phyloP scores from a whole-genome alignment of 108 stramenopile species.

The Epithemia pelagica region DNA sequence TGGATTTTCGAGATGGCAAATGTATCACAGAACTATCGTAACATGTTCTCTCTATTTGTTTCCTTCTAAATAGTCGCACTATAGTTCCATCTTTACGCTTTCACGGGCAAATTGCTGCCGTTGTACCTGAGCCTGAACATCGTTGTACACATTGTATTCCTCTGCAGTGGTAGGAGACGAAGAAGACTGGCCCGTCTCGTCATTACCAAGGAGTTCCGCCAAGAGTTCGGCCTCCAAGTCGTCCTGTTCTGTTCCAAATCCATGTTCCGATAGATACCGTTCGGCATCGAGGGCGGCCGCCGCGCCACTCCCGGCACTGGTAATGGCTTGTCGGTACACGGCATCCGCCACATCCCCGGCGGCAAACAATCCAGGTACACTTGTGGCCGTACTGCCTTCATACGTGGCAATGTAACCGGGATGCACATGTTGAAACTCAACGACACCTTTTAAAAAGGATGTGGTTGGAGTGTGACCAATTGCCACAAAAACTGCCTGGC shows the following conservation, averaged over 20 bases:
- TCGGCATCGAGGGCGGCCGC: conserved; percentile 95
- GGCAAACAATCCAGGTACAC: conserved; percentile 90
- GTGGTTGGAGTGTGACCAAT: conserved; percentile 94
- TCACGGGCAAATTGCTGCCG: neutral
- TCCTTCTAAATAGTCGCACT: too few relatives aligned
- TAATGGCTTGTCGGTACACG: conserved; percentile 93
- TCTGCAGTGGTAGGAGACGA: neutral
- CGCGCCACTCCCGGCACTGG: conserved; percentile 90
- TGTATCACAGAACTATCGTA: too few relatives aligned
- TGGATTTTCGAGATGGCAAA: too few relatives aligned
- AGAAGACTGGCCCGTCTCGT: neutral
- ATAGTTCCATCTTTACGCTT: neutral
- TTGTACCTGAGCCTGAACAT: neutral
- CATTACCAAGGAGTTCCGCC: conserved; percentile 57
- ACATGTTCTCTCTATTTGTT: too few relatives aligned
- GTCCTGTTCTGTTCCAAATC: conserved; percentile 78
- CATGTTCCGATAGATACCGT: conserved; percentile 87
- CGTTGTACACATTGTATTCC: neutral
- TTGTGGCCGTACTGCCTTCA: conserved; percentile 64
- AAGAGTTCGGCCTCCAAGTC: conserved; percentile 81
- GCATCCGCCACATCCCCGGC: conserved; percentile 93
- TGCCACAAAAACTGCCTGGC: conserved; percentile 89
- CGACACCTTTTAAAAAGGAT: conserved; percentile 64
- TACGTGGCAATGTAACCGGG: conserved; percentile 71
- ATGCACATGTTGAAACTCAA: conserved; percentile 79